Percentiles rank a stretch among this genome's conserved stretches.
phyloP scores from a whole-genome alignment of 768 basidiomycete genomes.

The Mycena venus region DNA sequence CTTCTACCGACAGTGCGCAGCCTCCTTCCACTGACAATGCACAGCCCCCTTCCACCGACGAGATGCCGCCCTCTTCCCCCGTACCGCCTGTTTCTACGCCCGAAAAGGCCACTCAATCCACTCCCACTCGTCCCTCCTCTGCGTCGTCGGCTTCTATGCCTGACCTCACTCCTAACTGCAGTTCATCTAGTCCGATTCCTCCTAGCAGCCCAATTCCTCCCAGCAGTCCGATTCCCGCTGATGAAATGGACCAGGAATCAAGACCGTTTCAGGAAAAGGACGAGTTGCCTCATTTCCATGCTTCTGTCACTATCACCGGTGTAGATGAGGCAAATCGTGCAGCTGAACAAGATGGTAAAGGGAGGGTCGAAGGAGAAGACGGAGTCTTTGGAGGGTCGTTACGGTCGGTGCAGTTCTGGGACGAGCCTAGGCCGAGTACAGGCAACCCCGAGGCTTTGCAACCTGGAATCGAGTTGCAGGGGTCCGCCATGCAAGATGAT shows the following conservation, averaged over 20 bases:
- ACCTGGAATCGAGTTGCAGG: constrained; percentile 55
- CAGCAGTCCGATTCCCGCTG: constrained; percentile 63
- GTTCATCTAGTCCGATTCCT: constrained; percentile 74
- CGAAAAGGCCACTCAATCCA: neutral
- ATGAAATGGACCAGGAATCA: constrained; percentile 32
- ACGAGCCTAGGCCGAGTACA: constrained; percentile 47
- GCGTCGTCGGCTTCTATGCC: constrained; percentile 64
- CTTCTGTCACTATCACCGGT: constrained; percentile 6
- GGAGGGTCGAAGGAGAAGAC: constrained; percentile 50
- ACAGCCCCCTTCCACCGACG: neutral
- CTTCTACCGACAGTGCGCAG: constrained; percentile 26
- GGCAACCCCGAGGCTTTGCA: constrained; percentile 44
- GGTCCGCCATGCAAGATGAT: constrained; percentile 41
- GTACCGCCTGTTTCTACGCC: constrained; percentile 43
- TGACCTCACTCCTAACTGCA: constrained; percentile 72
- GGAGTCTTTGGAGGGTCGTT: constrained; percentile 51
- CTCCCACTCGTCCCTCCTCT: constrained; percentile 48
- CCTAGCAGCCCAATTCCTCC: constrained; percentile 64
- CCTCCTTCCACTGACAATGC: neutral
- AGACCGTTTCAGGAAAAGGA: constrained; percentile 1
- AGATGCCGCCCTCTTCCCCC: constrained; percentile 31
- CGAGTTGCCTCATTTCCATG: constrained; percentile 8
- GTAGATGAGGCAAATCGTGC: constrained; percentile 29
- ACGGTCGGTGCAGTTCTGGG: constrained; percentile 61
- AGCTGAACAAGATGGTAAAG: constrained; percentile 18